Evolutionary conservation across 306 rosid genomes (phyloP), one percentile per base, ranked within the genome.

Genomic region (Cicer pinnatifidum): DNA sequence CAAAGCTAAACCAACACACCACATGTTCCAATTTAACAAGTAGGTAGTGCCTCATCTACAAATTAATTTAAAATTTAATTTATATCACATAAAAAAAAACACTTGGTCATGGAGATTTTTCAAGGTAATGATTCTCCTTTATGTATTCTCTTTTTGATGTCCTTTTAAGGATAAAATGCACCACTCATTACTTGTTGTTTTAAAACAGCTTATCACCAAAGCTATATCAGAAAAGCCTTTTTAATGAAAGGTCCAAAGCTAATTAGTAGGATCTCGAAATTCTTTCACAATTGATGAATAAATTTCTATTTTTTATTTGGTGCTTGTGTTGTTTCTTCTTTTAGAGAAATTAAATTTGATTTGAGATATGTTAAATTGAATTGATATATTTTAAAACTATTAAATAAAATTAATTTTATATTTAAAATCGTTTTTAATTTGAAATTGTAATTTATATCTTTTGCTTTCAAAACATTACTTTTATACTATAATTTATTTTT

Each of bases 21-120:
- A 91, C 97, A 82, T 92, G 92, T 67, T 88, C 54, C 69, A 72
- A 83, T 85, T 84, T 82, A 87, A 77, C 91, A 64, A 75, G 80
- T 86, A 71, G 89, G 80, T 87, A 85, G 85, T 74, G 80, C 82
- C 62, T 83, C 75, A 80, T 84, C 83, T 69, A 77, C 13, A 66
- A 64, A 67, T 66, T 28, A 28, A 28, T 28, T 28, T 28, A 28
- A 28, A 28, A 28, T 28, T 28, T 28, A 28, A 28, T 83, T 52
- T 54, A 8, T 1, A 1, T 23, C 35, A 15, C 11, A 33, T n/a
- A 19, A 53, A 7, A 44, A 17, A 38, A 56, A 46, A 19, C 9
- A 67, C 19, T 68, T 43, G 67, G 80, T n/a, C 15, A 70, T 73
- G 66, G 72, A 69, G 61, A 75, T 35, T 80, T 67, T 38, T 43